These are phyloP conservation scores for Hypoxylon sp. DNA, from an alignment of 2,329 filamentous ascomycete species.

Conservation along the genomic window DNA sequence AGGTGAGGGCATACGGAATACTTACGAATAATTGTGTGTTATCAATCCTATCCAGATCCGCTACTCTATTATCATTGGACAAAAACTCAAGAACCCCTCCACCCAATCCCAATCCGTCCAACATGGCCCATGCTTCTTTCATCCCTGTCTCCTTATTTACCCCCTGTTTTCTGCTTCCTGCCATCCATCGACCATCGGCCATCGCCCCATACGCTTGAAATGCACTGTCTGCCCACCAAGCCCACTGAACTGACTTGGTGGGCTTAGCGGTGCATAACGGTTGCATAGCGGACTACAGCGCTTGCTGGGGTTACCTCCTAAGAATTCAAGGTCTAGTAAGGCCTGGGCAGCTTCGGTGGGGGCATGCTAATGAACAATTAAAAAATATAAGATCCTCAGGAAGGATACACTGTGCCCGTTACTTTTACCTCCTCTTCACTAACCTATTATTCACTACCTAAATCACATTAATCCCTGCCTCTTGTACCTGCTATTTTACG, in stretches of 20 bases:
- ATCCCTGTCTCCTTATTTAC: not conserved
- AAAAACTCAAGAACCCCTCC: slow-evolving; percentile 27
- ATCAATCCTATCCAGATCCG: slow-evolving; percentile 6
- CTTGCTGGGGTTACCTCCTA: slow-evolving; percentile 15
- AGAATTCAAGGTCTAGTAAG: slow-evolving; percentile 25
- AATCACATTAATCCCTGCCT: too few species aligned
- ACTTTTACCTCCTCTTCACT: not conserved
- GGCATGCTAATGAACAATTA: not conserved
- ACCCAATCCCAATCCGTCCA: slow-evolving; percentile 9
- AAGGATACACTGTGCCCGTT: slow-evolving; percentile 18
- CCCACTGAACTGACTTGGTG: slow-evolving; percentile 8
- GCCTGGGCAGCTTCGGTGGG: slow-evolving; percentile 1
- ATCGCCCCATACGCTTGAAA: slow-evolving; percentile 30
- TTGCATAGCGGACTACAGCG: slow-evolving; percentile 16
- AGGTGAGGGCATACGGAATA: not conserved
- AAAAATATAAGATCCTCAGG: not conserved
- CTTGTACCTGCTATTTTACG: not conserved
- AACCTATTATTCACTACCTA: not conserved
- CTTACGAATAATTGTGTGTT: slow-evolving; percentile 1
- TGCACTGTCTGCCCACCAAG: not conserved
- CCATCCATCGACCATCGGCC: slow-evolving; percentile 18
- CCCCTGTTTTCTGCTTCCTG: slow-evolving; percentile 1
- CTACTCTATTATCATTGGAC: slow-evolving; percentile 18
- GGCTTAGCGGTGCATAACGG: slow-evolving; percentile 30
- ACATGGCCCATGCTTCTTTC: slow-evolving; percentile 30